Evolutionary conservation across 805 yeast species (phyloP).

Genomic region (Candida ascalaphidarum): DNA sequence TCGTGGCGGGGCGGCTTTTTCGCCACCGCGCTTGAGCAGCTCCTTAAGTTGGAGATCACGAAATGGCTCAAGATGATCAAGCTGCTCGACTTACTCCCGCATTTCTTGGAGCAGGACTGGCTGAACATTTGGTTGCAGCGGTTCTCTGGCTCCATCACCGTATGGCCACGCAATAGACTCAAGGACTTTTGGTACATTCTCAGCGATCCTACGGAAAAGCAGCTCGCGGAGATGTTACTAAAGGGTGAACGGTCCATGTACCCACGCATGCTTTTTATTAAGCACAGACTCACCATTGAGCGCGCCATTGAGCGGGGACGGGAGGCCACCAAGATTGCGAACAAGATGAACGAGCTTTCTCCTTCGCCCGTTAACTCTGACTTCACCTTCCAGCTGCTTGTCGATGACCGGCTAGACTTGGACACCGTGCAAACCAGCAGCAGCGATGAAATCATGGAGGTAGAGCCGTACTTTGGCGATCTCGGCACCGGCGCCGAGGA

Average conservation of each 20-base stretch:
- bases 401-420: too few species aligned
- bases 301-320: slow-evolving; percentile 50
- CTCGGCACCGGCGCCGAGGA: slow-evolving; percentile 4
- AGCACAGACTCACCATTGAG: slow-evolving; percentile 59
- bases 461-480: neutral
- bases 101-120: slow-evolving; percentile 70
- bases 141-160: slow-evolving; percentile 67
- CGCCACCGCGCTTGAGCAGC: slow-evolving; percentile 62
- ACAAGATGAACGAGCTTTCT: neutral
- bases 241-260: slow-evolving; percentile 60
- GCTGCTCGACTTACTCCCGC: slow-evolving; percentile 59
- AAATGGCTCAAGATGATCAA: slow-evolving; percentile 68
- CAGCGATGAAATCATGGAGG: too few species aligned
- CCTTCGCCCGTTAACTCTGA: too few species aligned
- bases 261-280: slow-evolving; percentile 59
- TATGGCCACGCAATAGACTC: slow-evolving; percentile 61
- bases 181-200: slow-evolving; percentile 56
- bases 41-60: slow-evolving; percentile 63
- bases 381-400: too few species aligned
- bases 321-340: slow-evolving; percentile 12
- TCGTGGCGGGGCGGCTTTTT: slow-evolving; percentile 68
- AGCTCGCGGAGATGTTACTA: slow-evolving; percentile 44
- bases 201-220: slow-evolving; percentile 58
- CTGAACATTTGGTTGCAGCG: slow-evolving; percentile 66
- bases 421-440: too few species aligned